A percentile compares a stretch with the other conserved stretches of the same genome.
Evolutionary conservation across 192 early-diverging fungal species (phyloP).

Genomic region (Paraglomus brasilianum): DNA sequence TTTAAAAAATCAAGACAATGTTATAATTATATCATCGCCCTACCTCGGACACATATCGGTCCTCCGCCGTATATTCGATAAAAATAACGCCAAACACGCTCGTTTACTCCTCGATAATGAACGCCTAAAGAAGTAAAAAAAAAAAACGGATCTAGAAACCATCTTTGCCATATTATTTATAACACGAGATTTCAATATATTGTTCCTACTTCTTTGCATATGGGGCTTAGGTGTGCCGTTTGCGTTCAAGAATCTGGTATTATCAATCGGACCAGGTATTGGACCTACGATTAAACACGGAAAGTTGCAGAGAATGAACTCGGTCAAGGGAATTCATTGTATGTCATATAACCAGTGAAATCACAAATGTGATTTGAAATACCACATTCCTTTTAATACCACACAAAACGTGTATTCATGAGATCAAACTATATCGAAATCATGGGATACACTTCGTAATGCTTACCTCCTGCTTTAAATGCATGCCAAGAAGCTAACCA

Average conservation of each 20-base stretch:
- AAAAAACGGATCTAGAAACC: not conserved
- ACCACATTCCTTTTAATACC: no score
- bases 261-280: conserved; percentile 39
- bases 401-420: not conserved
- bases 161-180: not conserved
- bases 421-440: not conserved
- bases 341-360: not conserved
- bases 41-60: conserved; percentile 41
- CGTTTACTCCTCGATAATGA: conserved; percentile 44
- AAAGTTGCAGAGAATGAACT: not conserved
- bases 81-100: conserved; percentile 39
- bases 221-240: conserved; percentile 40
- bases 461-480: conserved; percentile 43
- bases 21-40: not conserved
- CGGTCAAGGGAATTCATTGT: not conserved
- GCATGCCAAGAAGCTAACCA: conserved; percentile 44
- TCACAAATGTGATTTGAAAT: no score
- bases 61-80: conserved; percentile 42
- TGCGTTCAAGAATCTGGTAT: conserved; percentile 41
- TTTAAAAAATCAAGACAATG: no score
- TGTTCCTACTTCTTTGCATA: conserved; percentile 40
- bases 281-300: conserved; percentile 21
- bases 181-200: not conserved
- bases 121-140: conserved; percentile 23
- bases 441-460: not conserved